Base-by-base conservation (phyloP, 2,329 filamentous ascomycete species). In the Aspergillus fructus region DNA sequence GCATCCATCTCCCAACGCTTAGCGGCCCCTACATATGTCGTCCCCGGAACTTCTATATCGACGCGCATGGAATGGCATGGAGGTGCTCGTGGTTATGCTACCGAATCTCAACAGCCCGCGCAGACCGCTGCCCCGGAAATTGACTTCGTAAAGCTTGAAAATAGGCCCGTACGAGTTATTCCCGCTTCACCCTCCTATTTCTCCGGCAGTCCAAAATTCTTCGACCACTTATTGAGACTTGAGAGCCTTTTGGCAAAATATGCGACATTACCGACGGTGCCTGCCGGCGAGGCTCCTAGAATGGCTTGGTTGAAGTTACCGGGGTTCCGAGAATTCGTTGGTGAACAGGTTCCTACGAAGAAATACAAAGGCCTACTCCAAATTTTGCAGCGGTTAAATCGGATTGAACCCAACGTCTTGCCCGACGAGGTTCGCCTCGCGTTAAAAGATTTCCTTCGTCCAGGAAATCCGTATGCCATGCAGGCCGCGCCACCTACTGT, bases 161-260 rank as follows among this genome's bases (percentile, higher is more conserved):
- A 76, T 27, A 63, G 67, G 24, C 82, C 85, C 63, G 87, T 90
- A 53, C 90, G 94, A 63, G 80, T 96, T 21, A 79, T 97, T 37
- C 94, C 94, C 19, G 83, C 83, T 24, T 96, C 93, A 37, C 88
- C 91, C 3, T 94, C 93, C n/a, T 99, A 99, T 78, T 99, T 97
- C 79, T 93, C 91, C 52, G 89, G 89, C 52, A 88, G 88, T 60
- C 89, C 93, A 2, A 81, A 83, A 54, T 97, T 96, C 80, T 94
- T 89, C 76, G 94, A 99, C 76, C 85, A 90, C 68, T 85, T 89
- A 66, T 83, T 97, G 64, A 78, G 81, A 46, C 82, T 99, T 48
- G 85, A 91, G 66, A 81, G 83, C 11, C 82, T 97, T 23, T 77
- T 89, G 56, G 85, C 85, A 53, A 88, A 86, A 74, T 89, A 94